These are phyloP conservation scores for Polyporus tsugae DNA, from an alignment of 1,284 basidiomycete species.

Conservation along the genomic window DNA sequence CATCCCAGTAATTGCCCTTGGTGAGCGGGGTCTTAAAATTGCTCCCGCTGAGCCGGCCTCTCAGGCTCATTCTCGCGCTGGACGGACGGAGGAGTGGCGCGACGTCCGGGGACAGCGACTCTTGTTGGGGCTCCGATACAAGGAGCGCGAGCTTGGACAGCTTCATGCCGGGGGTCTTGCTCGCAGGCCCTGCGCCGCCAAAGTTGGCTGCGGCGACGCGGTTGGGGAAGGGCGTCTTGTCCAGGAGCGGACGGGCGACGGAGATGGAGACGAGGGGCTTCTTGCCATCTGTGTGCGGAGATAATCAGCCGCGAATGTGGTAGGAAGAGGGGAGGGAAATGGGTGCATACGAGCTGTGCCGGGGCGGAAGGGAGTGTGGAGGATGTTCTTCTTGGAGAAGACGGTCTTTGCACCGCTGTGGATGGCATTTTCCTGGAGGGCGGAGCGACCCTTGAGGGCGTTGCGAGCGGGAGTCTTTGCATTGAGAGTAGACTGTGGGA, in stretches of 20 bases:
- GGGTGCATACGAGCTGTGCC: slow-evolving; percentile 32
- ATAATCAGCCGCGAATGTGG: neutral
- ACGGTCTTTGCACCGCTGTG: slow-evolving; percentile 46
- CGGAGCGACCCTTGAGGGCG: slow-evolving; percentile 46
- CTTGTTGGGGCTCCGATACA: slow-evolving; percentile 34
- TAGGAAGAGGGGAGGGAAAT: neutral
- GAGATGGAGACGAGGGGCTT: slow-evolving; percentile 34
- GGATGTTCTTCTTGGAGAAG: slow-evolving; percentile 54
- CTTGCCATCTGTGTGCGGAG: slow-evolving; percentile 28
- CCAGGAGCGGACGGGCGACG: slow-evolving; percentile 56
- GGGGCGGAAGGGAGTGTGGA: slow-evolving; percentile 46
- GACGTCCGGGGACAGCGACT: slow-evolving; percentile 24
- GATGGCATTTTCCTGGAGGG: slow-evolving; percentile 62
- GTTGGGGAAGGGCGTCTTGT: slow-evolving; percentile 67
- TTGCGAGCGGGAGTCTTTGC: slow-evolving; percentile 61
- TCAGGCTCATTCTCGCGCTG: slow-evolving; percentile 57
- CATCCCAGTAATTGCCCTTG: slow-evolving; percentile 77
- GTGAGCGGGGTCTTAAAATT: slow-evolving; percentile 72
- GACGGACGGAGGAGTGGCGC: slow-evolving; percentile 62
- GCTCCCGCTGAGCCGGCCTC: slow-evolving; percentile 43
- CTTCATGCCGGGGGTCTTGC: slow-evolving; percentile 43
- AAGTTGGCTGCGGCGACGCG: slow-evolving; percentile 45
- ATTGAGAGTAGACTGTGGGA: slow-evolving; percentile 38
- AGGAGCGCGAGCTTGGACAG: slow-evolving; percentile 44
- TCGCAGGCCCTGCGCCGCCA: slow-evolving; percentile 24